Base-by-base conservation (phyloP, 345 rosid species). In the Acer campestre region DNA sequence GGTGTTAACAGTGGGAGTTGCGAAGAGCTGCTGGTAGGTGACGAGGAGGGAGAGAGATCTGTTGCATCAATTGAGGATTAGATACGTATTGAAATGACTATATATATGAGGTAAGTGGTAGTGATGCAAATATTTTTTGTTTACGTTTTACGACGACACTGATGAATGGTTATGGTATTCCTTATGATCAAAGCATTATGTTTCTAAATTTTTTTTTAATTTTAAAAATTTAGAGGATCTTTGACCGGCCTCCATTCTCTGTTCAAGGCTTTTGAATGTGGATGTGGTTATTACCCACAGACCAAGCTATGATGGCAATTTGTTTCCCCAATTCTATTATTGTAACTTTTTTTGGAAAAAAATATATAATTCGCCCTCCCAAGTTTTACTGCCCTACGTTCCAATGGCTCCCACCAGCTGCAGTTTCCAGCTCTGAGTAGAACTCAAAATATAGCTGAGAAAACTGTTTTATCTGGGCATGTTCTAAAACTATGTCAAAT, bases 31-130 rank as follows among this genome's bases (percentile, higher is more conserved):
- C 79, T 92, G 56, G 86, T 79, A 1, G 95, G 93, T 77, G 97
- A 96, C 31, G 98, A 96, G 76, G 98, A 96, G 76, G 89, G 85
- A 71, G 97, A 90, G 80, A 86, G 85, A 51, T 81, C 97, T 14
- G 86, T 94, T 67, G 91, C 95, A 78, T 96, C 91, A n/a, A 80
- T 89, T 31, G 97, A 94, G 89, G 95, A 96, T 76, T 97, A 92
- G 68, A 86, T 92, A 79, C 90, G 85, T 80, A 92, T 92, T 85
- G 98, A 96, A 87, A 96, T 93, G 97, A 92, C 93, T 18, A 84
- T 96, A 22, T n/a, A n/a, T 96, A 89, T 6, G 94, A 96, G 98
- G 97, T 94, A 78, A 44, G 78, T 84, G 68, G 81, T 53, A 16
- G 22, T 42, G 44, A 63, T 64, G 77, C 56, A 12, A 72, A 73